Percentiles rank a stretch among this genome's conserved stretches.
These are phyloP conservation scores for Purpureocillium takamizusanense DNA, from an alignment of 2,329 filamentous ascomycete species.

Conservation along the genomic window DNA sequence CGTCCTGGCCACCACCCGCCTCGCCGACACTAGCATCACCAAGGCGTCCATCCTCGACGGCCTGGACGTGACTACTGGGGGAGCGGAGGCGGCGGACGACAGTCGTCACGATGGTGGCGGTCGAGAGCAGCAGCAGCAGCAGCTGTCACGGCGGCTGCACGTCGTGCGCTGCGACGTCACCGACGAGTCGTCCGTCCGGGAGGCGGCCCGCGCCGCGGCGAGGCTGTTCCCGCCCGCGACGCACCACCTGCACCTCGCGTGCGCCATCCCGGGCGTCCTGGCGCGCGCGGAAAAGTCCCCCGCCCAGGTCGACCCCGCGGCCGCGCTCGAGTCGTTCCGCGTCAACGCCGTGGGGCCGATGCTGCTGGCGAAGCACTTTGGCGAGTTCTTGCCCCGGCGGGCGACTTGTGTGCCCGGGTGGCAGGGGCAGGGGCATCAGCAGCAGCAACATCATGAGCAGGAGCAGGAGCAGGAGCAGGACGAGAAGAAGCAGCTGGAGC, in stretches of 20 bases:
- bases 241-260: constrained; percentile 58
- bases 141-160: constrained; percentile 24
- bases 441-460: not conserved
- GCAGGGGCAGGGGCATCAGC: not conserved
- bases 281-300: constrained; percentile 64
- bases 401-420: constrained; percentile 17
- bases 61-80: constrained; percentile 15
- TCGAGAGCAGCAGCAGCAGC: not conserved
- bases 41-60: constrained; percentile 23
- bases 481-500: not conserved
- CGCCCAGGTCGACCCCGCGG: constrained; percentile 49
- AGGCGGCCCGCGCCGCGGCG: constrained; percentile 42
- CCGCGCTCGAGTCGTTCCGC: constrained; percentile 59
- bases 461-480: not conserved
- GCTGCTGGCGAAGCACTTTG: constrained; percentile 69
- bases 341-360: constrained; percentile 69
- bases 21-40: constrained; percentile 20
- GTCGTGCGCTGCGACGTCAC: constrained; percentile 35
- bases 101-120: constrained; percentile 7
- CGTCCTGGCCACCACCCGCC: constrained; percentile 35
- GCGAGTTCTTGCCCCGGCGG: constrained; percentile 56
- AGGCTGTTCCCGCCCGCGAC: constrained; percentile 39
- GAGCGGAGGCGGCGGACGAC: no score
- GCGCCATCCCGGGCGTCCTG: constrained; percentile 65
- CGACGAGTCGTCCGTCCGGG: constrained; percentile 53